A percentile compares a stretch with the other conserved stretches of the same genome.
These are phyloP conservation scores for Acanthamoeba lenticulata DNA, from an alignment of 208 protist species.

Conservation along the genomic window DNA sequence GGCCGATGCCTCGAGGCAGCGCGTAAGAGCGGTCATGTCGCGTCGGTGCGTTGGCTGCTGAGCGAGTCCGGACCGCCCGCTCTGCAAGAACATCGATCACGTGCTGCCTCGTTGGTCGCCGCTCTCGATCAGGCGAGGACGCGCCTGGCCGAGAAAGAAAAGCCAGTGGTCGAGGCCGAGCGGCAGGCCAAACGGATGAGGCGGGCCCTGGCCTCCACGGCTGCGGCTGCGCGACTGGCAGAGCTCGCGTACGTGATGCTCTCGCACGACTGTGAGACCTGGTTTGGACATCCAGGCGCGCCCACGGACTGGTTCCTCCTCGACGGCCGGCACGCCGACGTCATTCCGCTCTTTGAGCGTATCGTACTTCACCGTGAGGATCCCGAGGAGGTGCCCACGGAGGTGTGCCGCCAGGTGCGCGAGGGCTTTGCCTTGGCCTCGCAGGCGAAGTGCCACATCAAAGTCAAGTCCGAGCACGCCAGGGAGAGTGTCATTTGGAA, in stretches of 20 bases:
- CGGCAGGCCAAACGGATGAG: not conserved
- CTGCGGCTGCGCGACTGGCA: not conserved
- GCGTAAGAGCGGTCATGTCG: not conserved
- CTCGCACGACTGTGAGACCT: not conserved
- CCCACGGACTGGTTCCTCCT: not conserved
- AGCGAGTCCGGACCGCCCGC: not conserved
- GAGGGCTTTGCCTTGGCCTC: not conserved
- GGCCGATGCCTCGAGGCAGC: not conserved
- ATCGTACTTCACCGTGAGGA: not conserved
- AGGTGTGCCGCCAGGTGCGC: slow-evolving; percentile 17
- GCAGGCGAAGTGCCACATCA: not conserved
- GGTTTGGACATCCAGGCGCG: not conserved
- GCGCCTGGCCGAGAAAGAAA: not conserved
- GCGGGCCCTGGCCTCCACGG: not conserved
- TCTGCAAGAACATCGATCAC: not conserved
- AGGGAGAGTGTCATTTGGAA: not conserved
- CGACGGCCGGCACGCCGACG: not conserved
- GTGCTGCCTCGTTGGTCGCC: not conserved
- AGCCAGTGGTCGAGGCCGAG: not conserved
- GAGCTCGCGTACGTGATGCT: not conserved
- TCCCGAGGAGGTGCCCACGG: not conserved
- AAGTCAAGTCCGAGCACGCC: not conserved
- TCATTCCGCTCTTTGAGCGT: not conserved
- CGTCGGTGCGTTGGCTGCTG: not conserved
- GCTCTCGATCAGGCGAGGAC: not conserved